Percentiles rank a stretch among this genome's conserved stretches.
phyloP scores from a whole-genome alignment of 306 rosid genomes.

The Castanea mollissima region DNA sequence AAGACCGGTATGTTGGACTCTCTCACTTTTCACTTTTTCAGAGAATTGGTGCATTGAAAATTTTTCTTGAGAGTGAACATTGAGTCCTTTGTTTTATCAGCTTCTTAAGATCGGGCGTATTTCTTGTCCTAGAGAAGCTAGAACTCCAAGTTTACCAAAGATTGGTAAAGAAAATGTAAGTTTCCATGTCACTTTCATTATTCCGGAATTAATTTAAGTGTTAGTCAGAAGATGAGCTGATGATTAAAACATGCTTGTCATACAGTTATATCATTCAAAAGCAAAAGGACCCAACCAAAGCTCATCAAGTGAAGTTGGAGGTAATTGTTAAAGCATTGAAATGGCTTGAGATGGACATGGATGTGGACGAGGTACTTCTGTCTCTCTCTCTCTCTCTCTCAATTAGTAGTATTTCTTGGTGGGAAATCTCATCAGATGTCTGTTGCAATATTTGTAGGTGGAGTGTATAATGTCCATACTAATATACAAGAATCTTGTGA shows the following conservation, averaged over 20 bases:
- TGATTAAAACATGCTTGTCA: constrained; percentile 15
- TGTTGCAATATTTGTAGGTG: constrained; percentile 62
- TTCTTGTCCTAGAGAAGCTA: constrained; percentile 93
- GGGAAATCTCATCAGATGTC: not conserved
- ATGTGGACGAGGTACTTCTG: constrained; percentile 74
- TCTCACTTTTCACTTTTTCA: not conserved
- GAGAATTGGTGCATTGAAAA: constrained; percentile 7
- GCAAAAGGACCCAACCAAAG: constrained; percentile 86
- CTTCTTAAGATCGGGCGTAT: constrained; percentile 95
- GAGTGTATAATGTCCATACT: constrained; percentile 93
- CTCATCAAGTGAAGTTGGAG: constrained; percentile 94
- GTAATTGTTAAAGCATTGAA: constrained; percentile 85
- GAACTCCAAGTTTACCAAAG: constrained; percentile 98
- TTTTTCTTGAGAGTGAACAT: constrained; percentile 14
- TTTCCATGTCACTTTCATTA: constrained; percentile 10
- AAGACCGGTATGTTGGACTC: constrained; percentile 57
- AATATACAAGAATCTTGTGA: constrained; percentile 76
- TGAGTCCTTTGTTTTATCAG: constrained; percentile 36
- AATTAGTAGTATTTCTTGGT: not conserved
- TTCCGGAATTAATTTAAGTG: constrained; percentile 3
- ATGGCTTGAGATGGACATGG: constrained; percentile 96
- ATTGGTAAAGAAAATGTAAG: constrained; percentile 90
- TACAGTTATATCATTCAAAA: constrained; percentile 81
- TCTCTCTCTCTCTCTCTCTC: not conserved
- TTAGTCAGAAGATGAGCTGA: not conserved